Base-by-base conservation (phyloP, 768 basidiomycete genomes). In the Leccinellum albellum region DNA sequence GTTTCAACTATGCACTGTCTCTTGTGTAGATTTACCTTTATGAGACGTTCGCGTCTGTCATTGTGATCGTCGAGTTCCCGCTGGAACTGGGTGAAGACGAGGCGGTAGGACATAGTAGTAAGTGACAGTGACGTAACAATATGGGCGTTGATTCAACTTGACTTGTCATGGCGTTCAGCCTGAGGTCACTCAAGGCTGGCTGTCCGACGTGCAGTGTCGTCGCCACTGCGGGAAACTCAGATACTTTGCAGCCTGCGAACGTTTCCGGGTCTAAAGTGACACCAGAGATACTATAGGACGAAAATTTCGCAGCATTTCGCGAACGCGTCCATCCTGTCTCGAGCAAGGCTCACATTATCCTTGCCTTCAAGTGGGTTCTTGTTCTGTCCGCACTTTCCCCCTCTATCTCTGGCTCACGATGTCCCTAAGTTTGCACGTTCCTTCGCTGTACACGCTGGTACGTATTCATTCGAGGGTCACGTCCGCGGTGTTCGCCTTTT, bases 21-120 rank as follows among this genome's bases (percentile, higher is more conserved):
- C n/a, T 35, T 53, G 23, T 29, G 47, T 15, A n/a, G 6, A 53
- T 44, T 57, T 47, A 90, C 86, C 83, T 98, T 97, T 70, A 97
- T 94, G 62, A 98, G 80, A 20, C 89, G 81, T 69, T 99, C 97
- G 51, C 94, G 78, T 57, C 88, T 79, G 71, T 98, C 95, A 70
- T 95, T 85, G 72, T 90, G 79, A 31, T 86, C 82, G 75, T 96
- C 94, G 33, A 95, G 77, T 52, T 90, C 82, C 47, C 77, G 78
- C 62, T 88, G 82, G 74, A 89, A 93, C 14, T 61, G 59, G 40
- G 82, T 74, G 66, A 94, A 94, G 15, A 72, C 61, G 37, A 37
- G 46, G 49, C 57, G 62, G 24, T 60, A 49, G 31, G 58, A 54
- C 61, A 64, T 61, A 8, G 8, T 10, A 23, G 20, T 47, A 21